Conservation (phyloP, 768 basidiomycete genomes). For the Goffeauzyma gilvescens region DNA sequence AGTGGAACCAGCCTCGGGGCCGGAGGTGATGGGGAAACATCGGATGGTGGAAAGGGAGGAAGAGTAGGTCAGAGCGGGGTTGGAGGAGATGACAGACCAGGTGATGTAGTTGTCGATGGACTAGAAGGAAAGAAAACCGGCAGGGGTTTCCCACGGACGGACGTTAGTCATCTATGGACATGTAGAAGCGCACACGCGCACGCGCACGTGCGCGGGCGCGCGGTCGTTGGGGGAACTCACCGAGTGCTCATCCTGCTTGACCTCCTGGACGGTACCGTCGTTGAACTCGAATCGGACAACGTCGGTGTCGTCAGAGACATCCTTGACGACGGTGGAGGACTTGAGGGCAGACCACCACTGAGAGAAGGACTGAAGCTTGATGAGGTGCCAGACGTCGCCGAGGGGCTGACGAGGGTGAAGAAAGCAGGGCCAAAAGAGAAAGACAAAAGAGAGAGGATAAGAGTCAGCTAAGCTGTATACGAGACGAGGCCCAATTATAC, state of each 20-base stretch:
- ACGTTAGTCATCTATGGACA: too few relatives aligned
- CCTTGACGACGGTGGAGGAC: constrained; percentile 10
- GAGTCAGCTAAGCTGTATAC: not conserved
- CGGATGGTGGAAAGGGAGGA: constrained; percentile 26
- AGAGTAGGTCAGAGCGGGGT: constrained; percentile 24
- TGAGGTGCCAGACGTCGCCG: constrained; percentile 16
- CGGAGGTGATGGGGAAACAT: constrained; percentile 22
- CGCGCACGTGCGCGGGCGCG: too few relatives aligned
- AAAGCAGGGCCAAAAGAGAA: not conserved
- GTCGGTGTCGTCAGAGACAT: constrained; percentile 14
- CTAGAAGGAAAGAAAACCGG: not conserved
- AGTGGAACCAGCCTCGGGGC: constrained; percentile 14
- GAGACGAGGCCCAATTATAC: too few relatives aligned
- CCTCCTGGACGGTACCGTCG: constrained; percentile 19
- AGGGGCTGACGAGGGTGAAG: constrained; percentile 1
- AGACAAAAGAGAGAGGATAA: constrained; percentile 1
- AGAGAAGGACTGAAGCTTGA: constrained; percentile 21
- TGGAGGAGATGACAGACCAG: constrained; percentile 19
- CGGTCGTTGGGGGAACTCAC: not conserved
- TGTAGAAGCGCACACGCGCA: not conserved
- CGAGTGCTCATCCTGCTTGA: constrained; percentile 29
- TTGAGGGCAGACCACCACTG: constrained; percentile 15
- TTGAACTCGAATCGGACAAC: constrained; percentile 18
- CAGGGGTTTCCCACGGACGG: too few relatives aligned
- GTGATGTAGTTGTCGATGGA: constrained; percentile 24